Base-by-base conservation (phyloP, 805 yeast genomes). In the Candida koratica region DNA sequence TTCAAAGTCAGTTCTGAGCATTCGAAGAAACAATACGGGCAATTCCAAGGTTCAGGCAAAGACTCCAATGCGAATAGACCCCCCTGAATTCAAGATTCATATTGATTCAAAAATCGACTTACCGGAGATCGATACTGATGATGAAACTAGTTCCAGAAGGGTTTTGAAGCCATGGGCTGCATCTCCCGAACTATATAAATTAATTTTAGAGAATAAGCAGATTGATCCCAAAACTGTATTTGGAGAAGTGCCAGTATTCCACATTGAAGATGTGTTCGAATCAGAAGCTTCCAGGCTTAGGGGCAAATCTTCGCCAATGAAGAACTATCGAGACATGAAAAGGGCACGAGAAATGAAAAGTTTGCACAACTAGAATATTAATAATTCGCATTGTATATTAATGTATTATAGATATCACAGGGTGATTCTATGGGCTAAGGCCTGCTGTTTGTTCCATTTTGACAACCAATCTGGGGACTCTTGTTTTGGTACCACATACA, bases 401-500 rank as follows among this genome's bases (percentile, higher is more conserved):
- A 20, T 30, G 33, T 30, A 30, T 23, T 23, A 20, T 24, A 41
- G 23, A 27, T 20, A 8, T 20, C 10, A 20, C 7, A 20, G 23
- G 23, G 23, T 20, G 7, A 40, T 28, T 26, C 69, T 54, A 39
- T 66, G 75, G 22, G 70, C 67, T 32, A 84, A 48, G 5, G 84
- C 86, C 15, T 61, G 63, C 16, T 68, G 67, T 53, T 79, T 82
- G 43, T 69, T 71, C 93, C 94, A 84, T 4, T 57, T 62, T 1
- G 65, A 47, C 23, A 86, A 51, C 95, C 96, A 89, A 5, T 52
- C 65, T 14, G 69, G 64, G 2, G 83, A 67, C 28, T 80, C 81
- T 4, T 52, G 62, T 54, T 81, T 85, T 6, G 96, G 96, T 14
- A 89, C 89, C 17, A 86, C 74, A 48, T 81, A 87, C 7, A 90